Percentiles rank a stretch among this genome's conserved stretches.
Conservation (phyloP, 345 rosid genomes). For the Eucalyptus pumila region DNA sequence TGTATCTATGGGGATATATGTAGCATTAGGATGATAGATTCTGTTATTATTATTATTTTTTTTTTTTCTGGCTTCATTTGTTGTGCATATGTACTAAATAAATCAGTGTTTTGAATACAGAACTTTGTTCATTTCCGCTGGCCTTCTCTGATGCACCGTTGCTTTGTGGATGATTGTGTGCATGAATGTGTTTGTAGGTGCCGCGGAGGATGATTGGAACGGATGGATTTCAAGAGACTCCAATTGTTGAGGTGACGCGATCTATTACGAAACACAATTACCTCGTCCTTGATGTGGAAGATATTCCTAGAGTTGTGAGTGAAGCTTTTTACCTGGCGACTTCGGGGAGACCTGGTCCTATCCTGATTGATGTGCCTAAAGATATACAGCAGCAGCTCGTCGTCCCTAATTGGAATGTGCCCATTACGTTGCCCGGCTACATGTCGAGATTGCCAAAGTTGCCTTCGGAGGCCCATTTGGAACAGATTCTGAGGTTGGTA, state of each 20-base stretch:
- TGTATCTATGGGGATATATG: neutral
- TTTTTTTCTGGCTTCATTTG: neutral
- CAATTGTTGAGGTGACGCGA: conserved; percentile 88
- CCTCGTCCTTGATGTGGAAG: conserved; percentile 78
- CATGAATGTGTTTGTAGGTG: conserved; percentile 15
- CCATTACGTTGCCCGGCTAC: conserved; percentile 59
- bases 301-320: conserved; percentile 70
- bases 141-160: neutral
- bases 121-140: neutral
- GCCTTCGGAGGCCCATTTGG: conserved; percentile 43
- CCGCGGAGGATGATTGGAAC: conserved; percentile 95
- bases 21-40: neutral
- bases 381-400: conserved; percentile 91
- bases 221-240: conserved; percentile 90
- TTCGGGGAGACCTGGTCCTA: conserved; percentile 86
- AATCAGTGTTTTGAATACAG: neutral
- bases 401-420: conserved; percentile 62
- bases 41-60: neutral
- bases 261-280: conserved; percentile 88
- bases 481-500: conserved; percentile 72
- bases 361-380: conserved; percentile 81
- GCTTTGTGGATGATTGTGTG: neutral
- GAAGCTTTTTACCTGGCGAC: conserved; percentile 86
- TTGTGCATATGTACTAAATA: neutral
- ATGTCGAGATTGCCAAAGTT: conserved; percentile 70